phyloP scores from a whole-genome alignment of 2,329 filamentous ascomycete genomes.

The Stenocarpella maydis region DNA sequence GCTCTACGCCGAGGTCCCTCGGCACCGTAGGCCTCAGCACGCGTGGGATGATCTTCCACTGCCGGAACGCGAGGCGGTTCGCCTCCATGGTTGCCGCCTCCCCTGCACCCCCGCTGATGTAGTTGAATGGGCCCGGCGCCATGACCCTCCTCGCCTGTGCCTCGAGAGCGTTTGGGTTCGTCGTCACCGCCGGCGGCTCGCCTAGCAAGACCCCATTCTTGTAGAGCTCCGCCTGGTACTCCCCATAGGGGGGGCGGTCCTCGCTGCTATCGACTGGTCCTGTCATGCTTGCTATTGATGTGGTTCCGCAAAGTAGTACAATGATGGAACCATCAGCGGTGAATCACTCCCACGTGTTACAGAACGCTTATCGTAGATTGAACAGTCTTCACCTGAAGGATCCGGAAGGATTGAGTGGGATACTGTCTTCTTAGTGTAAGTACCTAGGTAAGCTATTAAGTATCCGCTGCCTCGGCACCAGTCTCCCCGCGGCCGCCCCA shows the following conservation, averaged over 20 bases:
- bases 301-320: background rate
- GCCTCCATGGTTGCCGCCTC: constrained; percentile 68
- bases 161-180: constrained; percentile 65
- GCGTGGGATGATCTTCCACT: constrained; percentile 60
- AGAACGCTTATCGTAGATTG: background rate
- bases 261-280: constrained; percentile 17
- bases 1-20: constrained; percentile 57
- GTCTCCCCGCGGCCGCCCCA: background rate
- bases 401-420: background rate
- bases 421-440: background rate
- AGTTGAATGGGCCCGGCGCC: constrained; percentile 60
- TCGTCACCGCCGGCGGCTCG: constrained; percentile 61
- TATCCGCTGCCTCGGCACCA: constrained; percentile 24
- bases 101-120: constrained; percentile 69
- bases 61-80: constrained; percentile 64
- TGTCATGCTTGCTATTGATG: constrained; percentile 7
- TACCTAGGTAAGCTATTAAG: background rate
- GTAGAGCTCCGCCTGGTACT: constrained; percentile 54
- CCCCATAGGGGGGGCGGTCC: constrained; percentile 36
- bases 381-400: background rate
- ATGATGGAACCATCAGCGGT: background rate
- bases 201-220: constrained; percentile 58
- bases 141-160: constrained; percentile 60
- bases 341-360: background rate
- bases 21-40: constrained; percentile 55